Evolutionary conservation across 2,329 filamentous ascomycete species (phyloP), one percentile per base, ranked within the genome.

Genomic region (Pseudogymnoascus sp.): DNA sequence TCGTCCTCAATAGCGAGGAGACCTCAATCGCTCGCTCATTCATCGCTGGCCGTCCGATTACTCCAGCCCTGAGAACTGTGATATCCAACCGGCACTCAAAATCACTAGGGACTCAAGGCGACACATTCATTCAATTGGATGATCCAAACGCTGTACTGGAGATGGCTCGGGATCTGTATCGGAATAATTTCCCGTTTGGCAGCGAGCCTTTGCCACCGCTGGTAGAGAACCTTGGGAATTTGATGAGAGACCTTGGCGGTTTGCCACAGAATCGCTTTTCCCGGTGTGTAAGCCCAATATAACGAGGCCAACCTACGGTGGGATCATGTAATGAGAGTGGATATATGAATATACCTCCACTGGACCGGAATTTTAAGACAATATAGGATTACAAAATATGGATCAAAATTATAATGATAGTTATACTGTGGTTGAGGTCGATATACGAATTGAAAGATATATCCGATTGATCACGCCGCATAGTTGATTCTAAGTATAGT

Each of bases 171-270:
- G 79, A 82, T 38, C 76, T 87, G 9, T 76, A 90, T 65, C 75
- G 77, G 33, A 73, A 76, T 40, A 86, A 87, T 71, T 85, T 80
- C 64, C 68, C 72, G 13, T 75, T 72, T 1, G 75, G 74, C 0
- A 73, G 76, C 31, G 78, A 80, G 33, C 71, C 74, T 6, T 68
- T 80, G 64, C 84, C 87, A 13, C 82, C 86, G 0, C 78, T 91
- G 44, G 86, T 89, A 1, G 86, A 88, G 68, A 90, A 89, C 65
- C 72, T 90, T 59, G 81, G 85, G 50, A 80, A 84, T 53, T 74
- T 90, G 67, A 82, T 90, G 68, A 81, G 81, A 66, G 84, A 87
- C 66, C 72, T 89, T 61, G 81, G 82, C 3, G 77, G 79, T 67
- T 81, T 82, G 4, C 80, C 81, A 9, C 73, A 73, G 70, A 65